A percentile compares a stretch with the other conserved stretches of the same genome.
Evolutionary conservation across 169 alveolate species (phyloP).

Genomic region (Eimeria acervulina): DNA sequence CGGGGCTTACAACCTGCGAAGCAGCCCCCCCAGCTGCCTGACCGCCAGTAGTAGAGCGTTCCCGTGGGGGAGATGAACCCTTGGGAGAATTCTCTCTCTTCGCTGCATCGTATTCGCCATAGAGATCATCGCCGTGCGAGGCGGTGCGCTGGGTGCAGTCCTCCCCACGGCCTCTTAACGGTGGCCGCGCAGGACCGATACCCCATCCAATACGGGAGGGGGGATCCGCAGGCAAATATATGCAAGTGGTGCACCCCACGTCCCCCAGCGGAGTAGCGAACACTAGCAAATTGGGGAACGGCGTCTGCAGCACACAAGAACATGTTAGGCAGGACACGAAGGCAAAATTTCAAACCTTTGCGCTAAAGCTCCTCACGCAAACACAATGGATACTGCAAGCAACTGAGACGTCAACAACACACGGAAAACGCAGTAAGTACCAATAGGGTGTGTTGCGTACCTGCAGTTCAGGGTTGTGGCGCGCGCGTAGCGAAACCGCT

Average conservation of each 20-base stretch:
- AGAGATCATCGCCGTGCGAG: not conserved
- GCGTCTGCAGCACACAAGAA: slow-evolving; percentile 65
- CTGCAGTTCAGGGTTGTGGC: slow-evolving; percentile 62
- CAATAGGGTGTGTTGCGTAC: not conserved
- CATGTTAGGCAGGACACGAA: not conserved
- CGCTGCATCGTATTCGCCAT: not conserved
- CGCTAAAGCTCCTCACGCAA: not conserved
- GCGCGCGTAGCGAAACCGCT: slow-evolving; percentile 58
- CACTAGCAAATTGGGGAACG: slow-evolving; percentile 49
- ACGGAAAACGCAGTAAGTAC: not conserved
- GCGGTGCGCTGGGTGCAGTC: slow-evolving; percentile 19
- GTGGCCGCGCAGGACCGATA: slow-evolving; percentile 69
- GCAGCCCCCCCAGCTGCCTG: not conserved
- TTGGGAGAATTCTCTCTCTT: slow-evolving; percentile 7
- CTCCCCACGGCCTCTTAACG: slow-evolving; percentile 58
- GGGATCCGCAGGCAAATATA: slow-evolving; percentile 68
- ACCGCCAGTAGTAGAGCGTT: not conserved
- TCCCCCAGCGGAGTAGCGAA: slow-evolving; percentile 42
- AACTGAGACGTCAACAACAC: not conserved
- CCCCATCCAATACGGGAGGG: slow-evolving; percentile 83
- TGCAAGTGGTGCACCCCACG: slow-evolving; percentile 71
- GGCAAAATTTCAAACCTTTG: not conserved
- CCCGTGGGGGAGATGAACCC: not conserved
- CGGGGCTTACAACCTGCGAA: not conserved
- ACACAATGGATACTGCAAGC: not conserved